A percentile compares a stretch with the other conserved stretches of the same genome.
Conservation (phyloP, 768 basidiomycete species). For the Gyrodon lividus region DNA sequence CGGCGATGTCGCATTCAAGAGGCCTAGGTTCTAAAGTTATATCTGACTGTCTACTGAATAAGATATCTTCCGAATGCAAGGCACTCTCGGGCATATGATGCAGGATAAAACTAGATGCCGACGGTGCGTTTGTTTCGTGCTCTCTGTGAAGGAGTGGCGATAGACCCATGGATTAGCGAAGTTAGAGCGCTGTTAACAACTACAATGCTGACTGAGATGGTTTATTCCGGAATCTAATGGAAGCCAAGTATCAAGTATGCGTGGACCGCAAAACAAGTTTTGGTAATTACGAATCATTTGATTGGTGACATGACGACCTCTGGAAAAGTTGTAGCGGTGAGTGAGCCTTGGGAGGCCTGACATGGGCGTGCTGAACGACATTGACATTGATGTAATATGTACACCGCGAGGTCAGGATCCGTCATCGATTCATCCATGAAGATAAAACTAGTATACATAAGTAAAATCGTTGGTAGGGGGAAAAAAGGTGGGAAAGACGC, state of each 20-base stretch:
- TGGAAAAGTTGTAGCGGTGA: neutral
- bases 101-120: too few species aligned
- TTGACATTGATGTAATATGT: too few species aligned
- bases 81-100: too few species aligned
- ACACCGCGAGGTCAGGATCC: too few species aligned
- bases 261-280: neutral
- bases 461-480: neutral
- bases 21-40: too few species aligned
- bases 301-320: neutral
- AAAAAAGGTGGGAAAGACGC: constrained; percentile 26
- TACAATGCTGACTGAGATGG: neutral
- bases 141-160: neutral
- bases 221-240: neutral
- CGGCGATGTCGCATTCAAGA: too few species aligned
- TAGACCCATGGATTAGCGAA: constrained; percentile 8
- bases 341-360: neutral
- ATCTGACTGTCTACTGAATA: too few species aligned
- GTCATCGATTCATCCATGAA: too few species aligned
- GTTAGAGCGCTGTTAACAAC: constrained; percentile 29
- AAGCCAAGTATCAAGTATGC: neutral
- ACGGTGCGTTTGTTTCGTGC: neutral
- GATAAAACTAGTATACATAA: neutral
- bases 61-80: too few species aligned
- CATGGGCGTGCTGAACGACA: constrained; percentile 2
- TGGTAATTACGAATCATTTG: neutral